phyloP scores from a whole-genome alignment of 306 rosid species.

The barrel medic (Medicago truncatula) region MtrunA17r5.0-ANR NC_053042.1:44427501-44428000 shows the following conservation, averaged over 20 bases:
- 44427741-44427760: no score
- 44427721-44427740: no score
- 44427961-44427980: slow-evolving; percentile 46
- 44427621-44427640: no score
- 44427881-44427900: slow-evolving; percentile 66
- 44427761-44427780: no score
- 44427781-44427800: background rate
- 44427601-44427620: no score
- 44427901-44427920: slow-evolving; percentile 53
- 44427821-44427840: slow-evolving; percentile 3
- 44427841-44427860: slow-evolving; percentile 15
- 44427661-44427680: background rate
- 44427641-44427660: background rate
- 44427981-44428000: slow-evolving; percentile 52
- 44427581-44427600: no score
- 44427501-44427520: slow-evolving; percentile 35
- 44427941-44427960: slow-evolving; percentile 37
- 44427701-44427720: no score
- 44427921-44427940: slow-evolving; percentile 44
- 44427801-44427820: background rate
- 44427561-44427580: slow-evolving; percentile 33
- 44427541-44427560: slow-evolving; percentile 39
- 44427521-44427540: slow-evolving; percentile 25
- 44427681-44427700: background rate
- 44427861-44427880: slow-evolving; percentile 7